These are phyloP conservation scores for Corymbia calophylla DNA, from an alignment of 441 rosid genomes.

Conservation along the genomic window DNA sequence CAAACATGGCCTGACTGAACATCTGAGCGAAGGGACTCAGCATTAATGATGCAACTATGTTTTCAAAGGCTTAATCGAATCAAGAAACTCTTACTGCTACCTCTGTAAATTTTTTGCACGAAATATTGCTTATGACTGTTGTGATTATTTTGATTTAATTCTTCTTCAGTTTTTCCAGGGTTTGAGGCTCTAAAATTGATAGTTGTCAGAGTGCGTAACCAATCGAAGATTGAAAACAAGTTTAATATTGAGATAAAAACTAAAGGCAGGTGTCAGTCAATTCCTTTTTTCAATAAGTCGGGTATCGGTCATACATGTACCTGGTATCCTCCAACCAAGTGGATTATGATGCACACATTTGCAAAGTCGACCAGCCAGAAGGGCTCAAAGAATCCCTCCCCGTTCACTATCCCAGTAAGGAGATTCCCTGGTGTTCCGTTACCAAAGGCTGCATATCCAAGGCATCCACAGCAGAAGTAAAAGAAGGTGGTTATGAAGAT, in stretches of 20 bases:
- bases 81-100: background rate
- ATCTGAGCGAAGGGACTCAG: slow-evolving; percentile 27
- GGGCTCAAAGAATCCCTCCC: slow-evolving; percentile 77
- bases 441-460: slow-evolving; percentile 86
- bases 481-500: slow-evolving; percentile 52
- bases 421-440: slow-evolving; percentile 69
- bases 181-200: background rate
- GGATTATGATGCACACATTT: slow-evolving; percentile 73
- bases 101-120: background rate
- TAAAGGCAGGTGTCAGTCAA: background rate
- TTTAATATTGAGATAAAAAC: background rate
- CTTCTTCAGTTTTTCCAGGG: background rate
- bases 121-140: background rate
- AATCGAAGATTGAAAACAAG: background rate
- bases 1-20: slow-evolving; percentile 57
- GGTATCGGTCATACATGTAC: slow-evolving; percentile 11
- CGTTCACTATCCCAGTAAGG: slow-evolving; percentile 72
- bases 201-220: background rate
- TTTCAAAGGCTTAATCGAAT: background rate
- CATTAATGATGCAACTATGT: background rate
- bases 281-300: background rate
- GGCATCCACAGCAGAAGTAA: slow-evolving; percentile 73
- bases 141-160: background rate
- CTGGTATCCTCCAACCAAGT: slow-evolving; percentile 83
- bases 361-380: slow-evolving; percentile 84